Base-by-base conservation (phyloP, 768 basidiomycete genomes). In the Paxillus ammoniavirescens region DNA sequence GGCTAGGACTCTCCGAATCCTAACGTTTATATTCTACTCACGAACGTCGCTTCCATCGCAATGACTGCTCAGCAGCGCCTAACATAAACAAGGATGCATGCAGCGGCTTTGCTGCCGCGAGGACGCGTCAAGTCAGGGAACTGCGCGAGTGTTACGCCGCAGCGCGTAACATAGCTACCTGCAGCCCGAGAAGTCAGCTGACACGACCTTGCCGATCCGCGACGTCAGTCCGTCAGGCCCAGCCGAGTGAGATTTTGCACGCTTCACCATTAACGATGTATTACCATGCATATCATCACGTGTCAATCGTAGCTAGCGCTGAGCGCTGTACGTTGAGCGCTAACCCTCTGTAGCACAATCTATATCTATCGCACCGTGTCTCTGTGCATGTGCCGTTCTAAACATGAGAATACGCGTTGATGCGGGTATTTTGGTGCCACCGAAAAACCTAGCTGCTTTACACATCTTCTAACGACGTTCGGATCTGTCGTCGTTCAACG, bases 371-470 rank as follows among this genome's bases (percentile, higher is more conserved):
- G 8, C 26, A 9, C 31, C 14, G 8, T n/a, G n/a, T 28, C 40
- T 31, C 52, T 66, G 59, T 76, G 73, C 47, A 77, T 66, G 61
- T 87, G 81, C 63, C 78, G 70, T 37, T 75, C 72, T 52, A 91
- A 68, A 64, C 90, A 93, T 23, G 76, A 64, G 53, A 86, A 72
- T 8, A 91, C 84, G 18, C 77, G 72, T 30, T 77, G 73, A 60
- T 82, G 77, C n/a, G 84, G 77, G 59, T 79, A 84, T 45, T 75
- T 75, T 1, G 86, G 81, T 2, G 83, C 78, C 33, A 86, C 77
- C 0, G 69, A 62, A 8, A 78, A 64, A 6, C 82, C 81, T 37
- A 75, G 75, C 55, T 83, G 79, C 55, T 82, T 74, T 8, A 80
- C 75, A 65, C 81, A 77, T 47, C 83, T 72, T 37, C 86, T 80